Evolutionary conservation across 2,329 filamentous ascomycete species (phyloP).

Genomic region (Fusarium buharicum): DNA sequence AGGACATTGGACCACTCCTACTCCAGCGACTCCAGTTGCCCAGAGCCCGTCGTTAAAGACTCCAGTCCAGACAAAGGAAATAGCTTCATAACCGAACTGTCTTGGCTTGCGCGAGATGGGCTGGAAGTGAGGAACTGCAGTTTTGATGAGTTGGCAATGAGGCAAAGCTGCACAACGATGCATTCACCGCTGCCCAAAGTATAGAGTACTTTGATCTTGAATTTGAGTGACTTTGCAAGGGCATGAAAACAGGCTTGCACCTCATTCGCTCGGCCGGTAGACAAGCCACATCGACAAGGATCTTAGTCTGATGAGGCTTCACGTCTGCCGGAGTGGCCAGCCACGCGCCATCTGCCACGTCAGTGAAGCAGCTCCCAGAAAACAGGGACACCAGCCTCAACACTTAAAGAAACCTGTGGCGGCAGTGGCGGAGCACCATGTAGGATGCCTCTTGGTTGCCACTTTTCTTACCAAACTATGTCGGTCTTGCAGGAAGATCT

Average conservation of each 20-base stretch:
- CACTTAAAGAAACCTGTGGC: slow-evolving; percentile 35
- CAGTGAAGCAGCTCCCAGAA: slow-evolving; percentile 41
- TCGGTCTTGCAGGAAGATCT: slow-evolving; percentile 35
- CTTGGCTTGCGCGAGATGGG: slow-evolving; percentile 36
- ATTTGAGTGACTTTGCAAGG: slow-evolving; percentile 46
- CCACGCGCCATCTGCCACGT: slow-evolving; percentile 56
- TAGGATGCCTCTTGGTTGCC: slow-evolving; percentile 45
- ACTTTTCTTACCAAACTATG: slow-evolving; percentile 37
- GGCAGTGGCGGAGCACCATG: slow-evolving; percentile 53
- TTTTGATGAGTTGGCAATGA: slow-evolving; percentile 46
- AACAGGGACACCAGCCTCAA: slow-evolving; percentile 52
- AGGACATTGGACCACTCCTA: slow-evolving; percentile 35
- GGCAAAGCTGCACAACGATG: slow-evolving; percentile 38
- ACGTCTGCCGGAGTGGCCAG: slow-evolving; percentile 43
- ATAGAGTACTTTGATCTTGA: slow-evolving; percentile 45
- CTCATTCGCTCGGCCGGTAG: slow-evolving; percentile 35
- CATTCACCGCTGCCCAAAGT: slow-evolving; percentile 44
- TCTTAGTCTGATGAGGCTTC: slow-evolving; percentile 28
- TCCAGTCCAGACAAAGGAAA: slow-evolving; percentile 24
- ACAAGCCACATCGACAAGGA: slow-evolving; percentile 41
- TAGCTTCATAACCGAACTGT: slow-evolving; percentile 17
- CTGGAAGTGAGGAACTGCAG: slow-evolving; percentile 30
- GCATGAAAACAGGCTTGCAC: slow-evolving; percentile 19
- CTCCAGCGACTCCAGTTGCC: slow-evolving; percentile 18
- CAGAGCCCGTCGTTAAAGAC: slow-evolving; percentile 20